Evolutionary conservation across 1,139 yeast genomes (phyloP), one percentile per base, ranked within the genome.

Genomic region (Saccharomyces hybrid): DNA sequence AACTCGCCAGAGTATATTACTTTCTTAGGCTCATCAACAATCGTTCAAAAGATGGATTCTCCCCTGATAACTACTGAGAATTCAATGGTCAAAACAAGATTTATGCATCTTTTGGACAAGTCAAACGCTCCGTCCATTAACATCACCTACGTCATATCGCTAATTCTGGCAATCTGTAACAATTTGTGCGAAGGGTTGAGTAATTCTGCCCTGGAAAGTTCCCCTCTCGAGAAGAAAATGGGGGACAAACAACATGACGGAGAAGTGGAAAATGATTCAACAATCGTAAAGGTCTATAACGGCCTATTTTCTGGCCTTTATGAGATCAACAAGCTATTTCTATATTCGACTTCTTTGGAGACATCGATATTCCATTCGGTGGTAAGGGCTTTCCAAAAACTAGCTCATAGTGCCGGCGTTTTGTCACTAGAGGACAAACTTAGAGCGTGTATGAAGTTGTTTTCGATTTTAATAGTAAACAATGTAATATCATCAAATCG

Each of bases 331-430:
- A 73, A 78, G 30, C 73, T 77, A 7, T 84, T 81, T 56, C 68
- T 90, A 16, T 82, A 82, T 61, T 80, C 90, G 0, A 75, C 84
- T 2, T 58, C 70, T 2, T 72, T 88, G 68, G 96, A 89, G 63
- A 77, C 78, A 54, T 91, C 86, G 23, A 66, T 82, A 25, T 84
- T 88, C 65, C 88, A 86, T 57, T 70, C 74, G 11, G 64, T 82
- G 14, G 82, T 90, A 1, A 75, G 96, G 50, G 80, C 95, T 0
- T 75, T 88, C 6, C 97, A 91, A 67, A 84, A 84, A 59, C 76
- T 87, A 52, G 81, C 95, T 4, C 97, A 90, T 65, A 82, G 93
- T 0, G 78, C 93, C 0, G 97, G 97, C 0, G 73, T 88, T 13
- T 71, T 90, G 32, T 83, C 82, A 0, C 67, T 86, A 20, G 64